Evolutionary conservation across 169 alveolate genomes (phyloP).

Genomic region (Pseudocohnilembus persalinus): DNA sequence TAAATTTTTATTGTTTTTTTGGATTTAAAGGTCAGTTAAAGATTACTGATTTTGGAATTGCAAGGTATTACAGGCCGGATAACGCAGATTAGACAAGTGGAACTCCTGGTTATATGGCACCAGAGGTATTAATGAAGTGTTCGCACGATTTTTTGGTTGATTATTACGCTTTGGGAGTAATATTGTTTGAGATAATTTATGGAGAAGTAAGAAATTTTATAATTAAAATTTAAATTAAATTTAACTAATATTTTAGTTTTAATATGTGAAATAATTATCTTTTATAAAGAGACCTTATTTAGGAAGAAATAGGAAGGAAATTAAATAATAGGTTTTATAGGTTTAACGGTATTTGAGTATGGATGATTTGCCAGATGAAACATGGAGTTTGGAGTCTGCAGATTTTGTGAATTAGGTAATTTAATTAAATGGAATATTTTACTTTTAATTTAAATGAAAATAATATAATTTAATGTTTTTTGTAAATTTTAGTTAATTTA

Average conservation of each 20-base stretch:
- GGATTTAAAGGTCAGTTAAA: conserved; percentile 45
- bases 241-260: not conserved
- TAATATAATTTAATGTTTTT: too few species aligned
- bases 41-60: conserved; percentile 73
- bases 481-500: too few species aligned
- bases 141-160: conserved; percentile 60
- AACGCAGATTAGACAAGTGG: conserved; percentile 72
- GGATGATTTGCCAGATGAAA: not conserved
- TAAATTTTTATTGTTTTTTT: too few species aligned
- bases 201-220: conserved; percentile 25
- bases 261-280: not conserved
- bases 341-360: not conserved
- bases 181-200: conserved; percentile 40
- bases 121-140: conserved; percentile 59
- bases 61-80: conserved; percentile 66
- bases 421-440: too few species aligned
- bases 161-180: conserved; percentile 55
- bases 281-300: conserved; percentile 58
- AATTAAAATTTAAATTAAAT: not conserved
- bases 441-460: too few species aligned
- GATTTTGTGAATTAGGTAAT: not conserved
- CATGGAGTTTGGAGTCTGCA: not conserved
- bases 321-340: conserved; percentile 56
- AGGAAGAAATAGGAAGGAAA: conserved; percentile 70
- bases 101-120: conserved; percentile 83